A percentile compares a stretch with the other conserved stretches of the same genome.
phyloP scores from a whole-genome alignment of 139 green algal species.

The Picochlorum sp. region DNA sequence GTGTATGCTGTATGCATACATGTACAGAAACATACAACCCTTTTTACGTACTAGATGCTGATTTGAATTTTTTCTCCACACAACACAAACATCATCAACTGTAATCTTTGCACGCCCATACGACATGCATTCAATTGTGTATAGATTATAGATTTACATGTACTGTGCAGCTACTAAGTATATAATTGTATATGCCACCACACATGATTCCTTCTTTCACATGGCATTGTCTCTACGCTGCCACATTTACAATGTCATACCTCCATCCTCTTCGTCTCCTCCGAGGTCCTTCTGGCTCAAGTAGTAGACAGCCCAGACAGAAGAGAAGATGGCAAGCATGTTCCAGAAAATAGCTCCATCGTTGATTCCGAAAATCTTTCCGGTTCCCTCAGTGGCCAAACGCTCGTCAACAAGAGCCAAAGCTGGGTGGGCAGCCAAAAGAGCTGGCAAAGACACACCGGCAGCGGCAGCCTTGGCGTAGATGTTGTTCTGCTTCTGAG shows the following conservation, averaged over 20 bases:
- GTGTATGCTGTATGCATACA: too few relatives aligned
- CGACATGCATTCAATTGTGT: too few relatives aligned
- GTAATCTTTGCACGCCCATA: too few relatives aligned
- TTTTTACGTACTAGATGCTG: too few relatives aligned
- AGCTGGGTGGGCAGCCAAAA: conserved; percentile 33
- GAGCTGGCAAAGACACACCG: conserved; percentile 27
- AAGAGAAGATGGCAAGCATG: conserved; percentile 23
- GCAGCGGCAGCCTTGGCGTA: conserved; percentile 30
- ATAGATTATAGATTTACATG: too few relatives aligned
- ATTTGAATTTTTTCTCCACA: too few relatives aligned
- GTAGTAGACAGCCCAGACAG: conserved; percentile 37
- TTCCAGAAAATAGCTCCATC: conserved; percentile 41
- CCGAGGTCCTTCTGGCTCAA: conserved; percentile 20
- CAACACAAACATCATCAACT: too few relatives aligned
- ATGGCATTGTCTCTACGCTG: background rate
- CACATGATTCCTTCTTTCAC: too few relatives aligned
- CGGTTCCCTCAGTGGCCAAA: conserved; percentile 43
- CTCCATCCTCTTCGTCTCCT: conserved; percentile 27
- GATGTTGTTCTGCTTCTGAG: conserved; percentile 21
- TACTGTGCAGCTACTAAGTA: too few relatives aligned
- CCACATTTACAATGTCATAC: conserved; percentile 1
- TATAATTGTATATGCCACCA: too few relatives aligned
- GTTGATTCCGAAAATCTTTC: conserved; percentile 44
- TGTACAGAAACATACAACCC: too few relatives aligned
- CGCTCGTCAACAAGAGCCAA: conserved; percentile 48